These are phyloP conservation scores for Peronospora belbahrii DNA, from an alignment of 352 stramenopile species.

Conservation along the genomic window DNA sequence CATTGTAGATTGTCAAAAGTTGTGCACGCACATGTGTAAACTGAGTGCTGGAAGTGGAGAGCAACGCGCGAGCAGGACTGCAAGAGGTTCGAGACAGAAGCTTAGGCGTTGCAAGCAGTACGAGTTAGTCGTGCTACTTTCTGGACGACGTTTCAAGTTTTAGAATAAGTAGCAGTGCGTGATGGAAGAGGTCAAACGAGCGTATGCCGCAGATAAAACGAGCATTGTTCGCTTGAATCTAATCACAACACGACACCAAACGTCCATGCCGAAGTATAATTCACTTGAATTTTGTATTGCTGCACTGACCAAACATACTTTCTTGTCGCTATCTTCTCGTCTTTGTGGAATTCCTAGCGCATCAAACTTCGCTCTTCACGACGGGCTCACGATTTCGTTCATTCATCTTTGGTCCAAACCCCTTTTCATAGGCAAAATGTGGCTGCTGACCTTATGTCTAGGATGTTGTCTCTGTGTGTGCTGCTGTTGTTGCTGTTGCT, in stretches of 20 bases:
- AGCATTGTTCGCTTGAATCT: not conserved
- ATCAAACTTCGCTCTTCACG: no score
- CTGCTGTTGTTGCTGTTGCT: slow-evolving; percentile 30
- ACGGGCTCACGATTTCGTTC: not conserved
- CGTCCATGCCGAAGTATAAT: slow-evolving; percentile 16
- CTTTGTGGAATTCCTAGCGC: not conserved
- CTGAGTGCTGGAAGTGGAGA: slow-evolving; percentile 28
- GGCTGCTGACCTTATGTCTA: not conserved
- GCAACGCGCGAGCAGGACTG: slow-evolving; percentile 16
- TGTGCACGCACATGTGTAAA: slow-evolving; percentile 35
- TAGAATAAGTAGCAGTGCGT: no score
- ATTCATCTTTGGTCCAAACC: not conserved
- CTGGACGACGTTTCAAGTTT: no score
- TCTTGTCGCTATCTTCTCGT: slow-evolving; percentile 3
- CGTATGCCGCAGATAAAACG: not conserved
- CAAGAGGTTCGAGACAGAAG: no score
- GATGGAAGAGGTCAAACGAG: no score
- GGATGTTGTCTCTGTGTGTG: not conserved
- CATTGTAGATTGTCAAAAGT: slow-evolving; percentile 32
- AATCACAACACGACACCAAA: not conserved
- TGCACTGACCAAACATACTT: slow-evolving; percentile 17
- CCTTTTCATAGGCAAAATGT: not conserved
- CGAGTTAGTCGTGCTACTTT: no score
- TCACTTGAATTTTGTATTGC: slow-evolving; percentile 24
- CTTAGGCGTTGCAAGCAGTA: no score